phyloP scores from a whole-genome alignment of 1,139 yeast species.

The Hanseniaspora uvarum region DNA sequence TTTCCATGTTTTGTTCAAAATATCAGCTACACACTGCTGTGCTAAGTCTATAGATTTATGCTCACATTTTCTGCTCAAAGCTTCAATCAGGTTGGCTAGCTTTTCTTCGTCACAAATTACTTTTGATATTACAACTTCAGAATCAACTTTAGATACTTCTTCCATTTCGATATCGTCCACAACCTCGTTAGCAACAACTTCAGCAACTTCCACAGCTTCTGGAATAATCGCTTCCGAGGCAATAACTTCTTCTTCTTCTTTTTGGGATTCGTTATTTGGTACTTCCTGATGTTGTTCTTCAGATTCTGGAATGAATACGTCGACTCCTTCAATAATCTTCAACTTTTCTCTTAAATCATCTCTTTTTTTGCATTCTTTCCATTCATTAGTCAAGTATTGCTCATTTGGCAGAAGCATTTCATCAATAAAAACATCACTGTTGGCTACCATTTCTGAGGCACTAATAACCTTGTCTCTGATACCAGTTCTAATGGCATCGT shows the following conservation, averaged over 20 bases:
- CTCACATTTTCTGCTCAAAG: constrained; percentile 24
- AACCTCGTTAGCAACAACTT: constrained; percentile 17
- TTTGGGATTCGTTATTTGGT: no score
- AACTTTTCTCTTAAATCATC: constrained; percentile 49
- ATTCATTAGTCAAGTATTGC: constrained; percentile 48
- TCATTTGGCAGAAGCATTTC: constrained; percentile 58
- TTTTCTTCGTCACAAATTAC: background rate
- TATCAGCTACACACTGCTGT: constrained; percentile 60
- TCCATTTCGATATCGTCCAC: constrained; percentile 15
- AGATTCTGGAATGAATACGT: constrained; percentile 20
- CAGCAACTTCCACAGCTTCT: constrained; percentile 19
- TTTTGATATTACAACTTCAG: background rate
- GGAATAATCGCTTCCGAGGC: constrained; percentile 18
- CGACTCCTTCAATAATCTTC: constrained; percentile 33
- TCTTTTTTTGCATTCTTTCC: constrained; percentile 62
- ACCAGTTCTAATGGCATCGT: constrained; percentile 62
- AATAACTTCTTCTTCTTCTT: constrained; percentile 9
- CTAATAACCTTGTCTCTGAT: constrained; percentile 79
- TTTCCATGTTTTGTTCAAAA: constrained; percentile 69
- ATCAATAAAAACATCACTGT: constrained; percentile 90
- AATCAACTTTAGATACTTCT: constrained; percentile 16
- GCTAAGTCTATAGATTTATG: constrained; percentile 50
- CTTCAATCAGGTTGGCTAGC: background rate
- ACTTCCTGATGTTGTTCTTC: constrained; percentile 17
- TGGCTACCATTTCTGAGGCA: constrained; percentile 93